A percentile compares a stretch with the other conserved stretches of the same genome.
Evolutionary conservation across 768 basidiomycete genomes (phyloP).

Genomic region (Naganishia antarctica): DNA sequence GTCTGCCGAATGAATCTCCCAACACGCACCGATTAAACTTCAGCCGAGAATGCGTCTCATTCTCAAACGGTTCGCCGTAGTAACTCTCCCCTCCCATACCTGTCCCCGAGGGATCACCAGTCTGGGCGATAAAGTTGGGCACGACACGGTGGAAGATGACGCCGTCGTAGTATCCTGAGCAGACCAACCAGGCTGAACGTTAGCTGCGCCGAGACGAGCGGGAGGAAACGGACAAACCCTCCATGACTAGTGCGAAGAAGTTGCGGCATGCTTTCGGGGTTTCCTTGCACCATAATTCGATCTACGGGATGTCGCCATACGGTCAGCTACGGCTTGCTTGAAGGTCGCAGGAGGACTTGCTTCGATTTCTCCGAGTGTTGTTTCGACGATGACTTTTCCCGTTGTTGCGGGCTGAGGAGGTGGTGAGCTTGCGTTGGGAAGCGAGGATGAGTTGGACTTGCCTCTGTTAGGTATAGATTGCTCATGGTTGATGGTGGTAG

Average conservation of each 20-base stretch:
- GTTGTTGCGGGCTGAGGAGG: constrained; percentile 56
- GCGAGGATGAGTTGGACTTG: background rate
- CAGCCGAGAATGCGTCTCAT: constrained; percentile 87
- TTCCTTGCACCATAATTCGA: constrained; percentile 96
- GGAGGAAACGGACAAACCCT: constrained; percentile 59
- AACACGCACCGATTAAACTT: constrained; percentile 56
- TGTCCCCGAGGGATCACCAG: constrained; percentile 85
- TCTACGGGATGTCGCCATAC: too few relatives aligned
- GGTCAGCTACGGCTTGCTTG: too few relatives aligned
- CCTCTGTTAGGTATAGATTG: constrained; percentile 22
- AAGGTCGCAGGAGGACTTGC: too few relatives aligned
- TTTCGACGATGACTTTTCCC: constrained; percentile 80
- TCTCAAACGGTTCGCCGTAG: constrained; percentile 90
- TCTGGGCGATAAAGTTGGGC: constrained; percentile 87
- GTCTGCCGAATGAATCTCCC: background rate
- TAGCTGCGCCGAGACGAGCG: background rate
- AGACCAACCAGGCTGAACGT: constrained; percentile 67
- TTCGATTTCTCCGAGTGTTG: constrained; percentile 71
- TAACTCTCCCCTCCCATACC: constrained; percentile 91
- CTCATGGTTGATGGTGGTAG: constrained; percentile 12
- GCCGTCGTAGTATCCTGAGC: constrained; percentile 95
- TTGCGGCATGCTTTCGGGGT: constrained; percentile 90
- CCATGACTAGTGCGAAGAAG: constrained; percentile 79
- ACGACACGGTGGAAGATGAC: constrained; percentile 88
- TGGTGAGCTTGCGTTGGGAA: background rate